Evolutionary conservation across 495 filamentous ascomycete species (phyloP).

Genomic region (Aspergillus baeticus): DNA sequence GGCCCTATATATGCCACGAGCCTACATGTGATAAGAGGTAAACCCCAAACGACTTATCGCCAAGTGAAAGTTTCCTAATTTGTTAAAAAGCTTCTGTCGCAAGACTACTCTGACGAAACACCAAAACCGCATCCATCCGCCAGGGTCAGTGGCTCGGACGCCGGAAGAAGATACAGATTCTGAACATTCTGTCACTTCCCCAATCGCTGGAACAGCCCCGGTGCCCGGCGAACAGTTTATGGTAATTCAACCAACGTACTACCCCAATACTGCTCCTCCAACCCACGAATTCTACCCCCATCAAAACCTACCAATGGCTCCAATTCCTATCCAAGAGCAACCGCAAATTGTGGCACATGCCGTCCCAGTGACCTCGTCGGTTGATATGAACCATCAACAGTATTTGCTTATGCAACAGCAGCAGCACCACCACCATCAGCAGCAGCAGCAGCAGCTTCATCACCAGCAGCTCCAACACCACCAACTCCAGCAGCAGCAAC

Average conservation of each 20-base stretch:
- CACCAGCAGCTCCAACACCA: conserved; percentile 25
- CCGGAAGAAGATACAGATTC: conserved; percentile 44
- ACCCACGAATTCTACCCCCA: conserved; percentile 40
- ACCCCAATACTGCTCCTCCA: conserved; percentile 31
- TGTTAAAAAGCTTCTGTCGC: conserved; percentile 68
- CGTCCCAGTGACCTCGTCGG: conserved; percentile 29
- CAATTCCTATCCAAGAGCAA: conserved; percentile 28
- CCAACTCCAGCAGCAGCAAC: not conserved
- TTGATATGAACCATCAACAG: conserved; percentile 24
- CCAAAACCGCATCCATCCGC: conserved; percentile 65
- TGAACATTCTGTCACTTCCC: conserved; percentile 36
- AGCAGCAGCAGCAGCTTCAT: conserved; percentile 16
- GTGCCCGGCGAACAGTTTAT: conserved; percentile 37
- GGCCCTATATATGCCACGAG: conserved; percentile 79
- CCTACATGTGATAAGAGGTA: conserved; percentile 81
- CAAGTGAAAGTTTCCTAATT: not conserved
- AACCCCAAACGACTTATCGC: not conserved
- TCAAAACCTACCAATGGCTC: conserved; percentile 31
- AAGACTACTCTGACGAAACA: conserved; percentile 90
- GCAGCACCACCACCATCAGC: not conserved
- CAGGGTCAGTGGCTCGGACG: conserved; percentile 49
- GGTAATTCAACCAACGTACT: conserved; percentile 38
- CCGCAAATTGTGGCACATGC: conserved; percentile 30
- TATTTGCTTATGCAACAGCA: conserved; percentile 33
- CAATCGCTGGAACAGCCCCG: conserved; percentile 14